Base-by-base conservation (phyloP, 2,329 filamentous ascomycete genomes). In the Penicillium sp. region DNA sequence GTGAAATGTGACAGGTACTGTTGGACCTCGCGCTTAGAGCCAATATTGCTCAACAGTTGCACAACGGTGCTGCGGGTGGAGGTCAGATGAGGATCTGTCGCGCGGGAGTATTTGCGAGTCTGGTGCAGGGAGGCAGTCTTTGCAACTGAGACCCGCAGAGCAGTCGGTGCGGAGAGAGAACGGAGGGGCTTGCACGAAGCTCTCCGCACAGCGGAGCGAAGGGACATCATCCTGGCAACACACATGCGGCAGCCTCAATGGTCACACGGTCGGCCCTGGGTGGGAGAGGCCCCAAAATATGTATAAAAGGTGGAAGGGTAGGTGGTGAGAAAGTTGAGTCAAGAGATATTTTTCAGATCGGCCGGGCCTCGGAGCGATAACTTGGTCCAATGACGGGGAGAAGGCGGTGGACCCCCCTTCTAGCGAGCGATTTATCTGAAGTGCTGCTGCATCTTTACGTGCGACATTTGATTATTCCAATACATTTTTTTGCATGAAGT, bases 1-100 rank as follows among this genome's bases (percentile, higher is more conserved):
- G 89, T 94, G 82, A 99, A 99, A 74, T 97, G 91, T 64, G 92
- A 94, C 57, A 97, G 87, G 76, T 97, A 97, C 77, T 97, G 93
- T 80, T 97, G 90, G 61, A 95, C 91, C 79, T 99, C 93, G 59
- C 93, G 84, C 83, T 95, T 96, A 61, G 91, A 96, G 60, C 91
- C 93, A 73, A 97, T 95, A 77, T 93, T 96, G 79, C 91, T 96
- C 65, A 97, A 83, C 57, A 96, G 84, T 78, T 93, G 90, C 69
- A 95, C 88, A 61, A 96, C 91, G 53, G 91, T 92, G 44, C 88
- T 88, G 56, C 89, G 84, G 42, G 89, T 91, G 55, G 83, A 85
- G 42, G 63, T 68, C 57, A 83, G 81, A 66, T 87, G 77, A 64
- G 71, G 69, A 50, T 77, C 77, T 8, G 78, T 69, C 28, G 75